Evolutionary conservation across 2,329 filamentous ascomycete species (phyloP), one percentile per base, ranked within the genome.

Genomic region (Sclerotinia glacialis): DNA sequence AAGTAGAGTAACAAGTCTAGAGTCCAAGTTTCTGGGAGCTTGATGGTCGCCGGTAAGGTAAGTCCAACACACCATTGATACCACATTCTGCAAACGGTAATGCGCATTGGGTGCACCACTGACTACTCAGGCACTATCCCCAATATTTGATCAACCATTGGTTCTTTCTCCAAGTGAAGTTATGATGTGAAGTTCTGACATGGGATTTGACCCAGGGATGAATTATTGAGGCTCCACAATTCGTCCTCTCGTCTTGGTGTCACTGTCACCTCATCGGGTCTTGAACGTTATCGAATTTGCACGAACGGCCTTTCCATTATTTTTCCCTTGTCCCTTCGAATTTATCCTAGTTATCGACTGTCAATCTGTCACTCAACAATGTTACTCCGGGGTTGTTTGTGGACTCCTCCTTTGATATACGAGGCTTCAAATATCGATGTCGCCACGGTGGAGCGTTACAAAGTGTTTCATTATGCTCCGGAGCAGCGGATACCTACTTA

Each of bases 391-490:
- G 40, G 42, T 49, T 37, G 28, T 18, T 60, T 37, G 56, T 60
- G 28, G 28, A 31, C 23, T 49, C 56, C 23, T 49, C 56, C 34
- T 46, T 60, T 28, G n/a, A 34, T 60, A 47, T 60, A 37, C 42
- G 42, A 60, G 42, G 14, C 28, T 60, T 37, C n/a, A 60, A 28
- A 49, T 49, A 23, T 34, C 26, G 21, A 64, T 52, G 23, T 66
- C 49, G 46, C 50, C 31, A 31, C 40, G 31, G 56, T 37, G 46
- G 62, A 52, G 37, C 49, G 55, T 65, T 52, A 60, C 64, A 62
- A 26, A 62, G 28, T 66, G 62, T 68, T 62, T 68, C 64, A 66
- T 64, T 58, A 64, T 54, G 49, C 46, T 53, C 62, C 54, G 64
- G 64, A 50, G 62, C 50, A 37, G 42, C 65, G 64, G 67, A 58